phyloP scores from a whole-genome alignment of 2,329 filamentous ascomycete species.

The Colletotrichum simmondsii region DNA sequence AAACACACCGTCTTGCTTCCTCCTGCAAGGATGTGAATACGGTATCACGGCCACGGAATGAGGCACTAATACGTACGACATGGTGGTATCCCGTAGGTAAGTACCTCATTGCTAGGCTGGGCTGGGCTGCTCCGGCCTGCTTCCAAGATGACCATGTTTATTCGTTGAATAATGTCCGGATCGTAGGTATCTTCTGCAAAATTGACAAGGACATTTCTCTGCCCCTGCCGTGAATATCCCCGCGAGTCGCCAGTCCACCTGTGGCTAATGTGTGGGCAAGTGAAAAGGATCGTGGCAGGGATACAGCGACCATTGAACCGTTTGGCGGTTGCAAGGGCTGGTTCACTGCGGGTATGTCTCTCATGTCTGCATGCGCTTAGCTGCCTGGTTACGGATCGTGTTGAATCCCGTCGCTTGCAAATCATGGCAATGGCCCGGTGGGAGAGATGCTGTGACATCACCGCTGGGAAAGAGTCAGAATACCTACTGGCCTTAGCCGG shows the following conservation, averaged over 20 bases:
- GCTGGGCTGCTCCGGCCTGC: neutral
- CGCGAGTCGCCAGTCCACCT: neutral
- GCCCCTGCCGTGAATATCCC: neutral
- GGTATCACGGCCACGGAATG: neutral
- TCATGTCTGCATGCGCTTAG: too few species aligned
- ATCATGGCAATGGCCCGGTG: neutral
- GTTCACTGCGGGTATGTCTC: too few species aligned
- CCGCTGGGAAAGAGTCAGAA: neutral
- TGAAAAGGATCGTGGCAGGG: neutral
- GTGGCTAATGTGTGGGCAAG: neutral
- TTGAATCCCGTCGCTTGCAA: neutral
- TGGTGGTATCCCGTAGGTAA: neutral
- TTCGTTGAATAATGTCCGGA: neutral
- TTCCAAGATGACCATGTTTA: neutral
- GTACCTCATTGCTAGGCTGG: neutral
- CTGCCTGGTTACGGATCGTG: neutral
- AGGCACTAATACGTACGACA: neutral
- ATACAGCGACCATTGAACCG: neutral
- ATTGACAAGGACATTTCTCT: neutral
- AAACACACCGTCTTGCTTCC: neutral
- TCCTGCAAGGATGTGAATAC: neutral
- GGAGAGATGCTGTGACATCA: slow-evolving; percentile 20
- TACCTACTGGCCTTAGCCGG: neutral
- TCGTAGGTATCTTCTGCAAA: neutral
- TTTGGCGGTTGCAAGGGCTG: neutral